phyloP scores from a whole-genome alignment of 169 alveolate genomes.

The Eimeria falciformis region DNA sequence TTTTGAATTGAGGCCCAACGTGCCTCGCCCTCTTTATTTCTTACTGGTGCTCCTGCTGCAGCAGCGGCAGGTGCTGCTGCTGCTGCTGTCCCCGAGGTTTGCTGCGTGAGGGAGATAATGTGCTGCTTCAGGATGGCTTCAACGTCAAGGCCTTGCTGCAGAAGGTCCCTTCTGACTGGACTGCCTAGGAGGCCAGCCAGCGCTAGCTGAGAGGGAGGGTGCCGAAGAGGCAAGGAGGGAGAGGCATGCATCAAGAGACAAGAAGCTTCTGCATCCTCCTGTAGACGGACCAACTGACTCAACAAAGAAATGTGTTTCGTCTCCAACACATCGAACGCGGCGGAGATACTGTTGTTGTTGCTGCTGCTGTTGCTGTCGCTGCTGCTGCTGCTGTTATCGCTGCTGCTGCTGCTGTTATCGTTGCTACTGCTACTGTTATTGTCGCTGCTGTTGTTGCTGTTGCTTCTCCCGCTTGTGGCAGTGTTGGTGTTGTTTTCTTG shows the following conservation, averaged over 20 bases:
- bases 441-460: not conserved
- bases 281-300: conserved; percentile 1
- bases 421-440: not conserved
- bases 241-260: conserved; percentile 26
- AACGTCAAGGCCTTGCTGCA: not conserved
- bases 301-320: not conserved
- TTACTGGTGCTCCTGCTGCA: not conserved
- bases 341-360: not conserved
- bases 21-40: not conserved
- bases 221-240: not conserved
- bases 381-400: not conserved
- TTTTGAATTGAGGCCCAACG: not conserved
- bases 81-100: not conserved
- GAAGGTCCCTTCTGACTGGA: not conserved
- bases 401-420: not conserved
- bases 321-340: not conserved
- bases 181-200: conserved; percentile 18
- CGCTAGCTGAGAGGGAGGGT: conserved; percentile 49
- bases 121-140: not conserved
- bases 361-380: not conserved
- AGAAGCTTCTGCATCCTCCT: conserved; percentile 48
- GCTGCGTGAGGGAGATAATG: not conserved
- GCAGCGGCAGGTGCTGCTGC: conserved; percentile 12
- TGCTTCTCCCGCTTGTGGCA: not conserved
- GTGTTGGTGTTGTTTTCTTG: not conserved